A percentile compares a stretch with the other conserved stretches of the same genome.
Evolutionary conservation across 345 rosid genomes (phyloP).

Genomic region (Dimocarpus longan): DNA sequence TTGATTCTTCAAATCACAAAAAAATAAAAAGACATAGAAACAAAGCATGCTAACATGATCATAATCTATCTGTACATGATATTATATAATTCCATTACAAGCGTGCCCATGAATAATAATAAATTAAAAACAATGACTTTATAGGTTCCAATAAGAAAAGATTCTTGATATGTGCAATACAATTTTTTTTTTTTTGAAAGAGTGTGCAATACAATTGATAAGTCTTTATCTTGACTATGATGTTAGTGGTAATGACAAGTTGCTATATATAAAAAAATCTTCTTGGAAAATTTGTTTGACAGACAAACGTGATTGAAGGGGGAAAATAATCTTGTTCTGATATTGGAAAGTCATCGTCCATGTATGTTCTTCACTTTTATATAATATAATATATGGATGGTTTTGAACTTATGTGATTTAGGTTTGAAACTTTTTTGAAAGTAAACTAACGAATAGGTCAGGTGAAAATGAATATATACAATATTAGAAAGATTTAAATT

Average conservation of each 20-base stretch:
- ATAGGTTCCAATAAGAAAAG: neutral
- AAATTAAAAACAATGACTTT: neutral
- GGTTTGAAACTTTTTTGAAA: neutral
- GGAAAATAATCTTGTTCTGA: neutral
- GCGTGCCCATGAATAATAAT: neutral
- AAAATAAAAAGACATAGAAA: too few relatives aligned
- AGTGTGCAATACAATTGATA: neutral
- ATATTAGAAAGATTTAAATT: too few relatives aligned
- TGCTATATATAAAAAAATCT: neutral
- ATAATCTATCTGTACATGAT: neutral
- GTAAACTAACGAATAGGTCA: neutral
- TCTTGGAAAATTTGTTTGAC: neutral
- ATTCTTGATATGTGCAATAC: neutral
- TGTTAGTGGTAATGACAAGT: constrained; percentile 1
- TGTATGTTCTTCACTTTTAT: neutral
- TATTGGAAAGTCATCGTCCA: neutral
- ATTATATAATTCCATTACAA: neutral
- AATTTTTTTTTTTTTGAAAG: too few relatives aligned
- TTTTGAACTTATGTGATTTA: neutral
- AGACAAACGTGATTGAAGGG: constrained; percentile 17
- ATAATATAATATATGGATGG: too few relatives aligned
- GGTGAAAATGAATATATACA: neutral
- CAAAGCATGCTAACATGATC: constrained; percentile 4
- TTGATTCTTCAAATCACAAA: neutral
- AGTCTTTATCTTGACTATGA: constrained; percentile 1